A percentile compares a stretch with the other conserved stretches of the same genome.
phyloP scores from a whole-genome alignment of 1,284 basidiomycete genomes.

The Rhodotorula sp. region DNA sequence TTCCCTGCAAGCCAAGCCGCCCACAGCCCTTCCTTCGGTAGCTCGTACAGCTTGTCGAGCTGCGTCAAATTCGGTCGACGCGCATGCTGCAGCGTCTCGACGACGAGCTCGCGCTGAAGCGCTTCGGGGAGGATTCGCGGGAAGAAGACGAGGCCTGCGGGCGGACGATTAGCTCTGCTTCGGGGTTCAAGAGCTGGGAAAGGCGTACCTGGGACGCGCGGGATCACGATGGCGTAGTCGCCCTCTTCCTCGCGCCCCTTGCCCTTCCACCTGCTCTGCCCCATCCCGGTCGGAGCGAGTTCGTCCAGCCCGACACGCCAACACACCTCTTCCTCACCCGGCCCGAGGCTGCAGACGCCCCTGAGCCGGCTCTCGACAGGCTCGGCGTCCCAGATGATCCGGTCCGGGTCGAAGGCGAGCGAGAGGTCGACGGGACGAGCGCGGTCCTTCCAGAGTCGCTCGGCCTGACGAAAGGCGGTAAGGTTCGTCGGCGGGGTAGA shows the following conservation, averaged over 20 bases:
- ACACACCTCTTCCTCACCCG: conserved; percentile 16
- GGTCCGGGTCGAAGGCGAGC: conserved; percentile 25
- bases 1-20: conserved; percentile 56
- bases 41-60: conserved; percentile 75
- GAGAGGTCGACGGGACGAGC: conserved; percentile 14
- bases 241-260: conserved; percentile 20
- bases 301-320: conserved; percentile 30
- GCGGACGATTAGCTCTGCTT: neutral
- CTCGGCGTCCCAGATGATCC: conserved; percentile 18
- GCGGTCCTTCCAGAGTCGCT: conserved; percentile 41
- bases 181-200: neutral
- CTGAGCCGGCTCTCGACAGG: neutral
- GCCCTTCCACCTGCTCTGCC: conserved; percentile 37
- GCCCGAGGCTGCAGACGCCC: conserved; percentile 30
- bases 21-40: conserved; percentile 74
- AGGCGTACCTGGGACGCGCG: conserved; percentile 38
- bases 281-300: conserved; percentile 18
- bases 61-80: conserved; percentile 78
- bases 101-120: conserved; percentile 67
- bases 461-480: conserved; percentile 41
- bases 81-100: conserved; percentile 69
- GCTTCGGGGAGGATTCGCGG: conserved; percentile 66
- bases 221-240: conserved; percentile 33
- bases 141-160: conserved; percentile 73
- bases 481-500: conserved; percentile 7